Base-by-base conservation (phyloP, 768 basidiomycete species). In the Lentinula edodes region DNA sequence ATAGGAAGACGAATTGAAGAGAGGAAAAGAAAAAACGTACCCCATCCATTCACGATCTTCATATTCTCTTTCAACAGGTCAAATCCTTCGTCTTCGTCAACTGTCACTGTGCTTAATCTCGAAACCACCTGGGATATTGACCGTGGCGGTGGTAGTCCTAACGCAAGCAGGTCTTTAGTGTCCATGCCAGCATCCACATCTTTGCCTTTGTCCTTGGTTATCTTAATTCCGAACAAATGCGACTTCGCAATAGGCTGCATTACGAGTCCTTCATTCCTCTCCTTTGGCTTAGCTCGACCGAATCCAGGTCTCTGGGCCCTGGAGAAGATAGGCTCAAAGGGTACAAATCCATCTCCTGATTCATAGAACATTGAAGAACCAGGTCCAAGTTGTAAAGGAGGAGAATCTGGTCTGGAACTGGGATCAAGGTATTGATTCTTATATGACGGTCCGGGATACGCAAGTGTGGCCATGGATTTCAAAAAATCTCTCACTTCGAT, bases 1-100 rank as follows among this genome's bases (percentile, higher is more conserved):
- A 28, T 5, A 34, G 6, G 20, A 46, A 41, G 4, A 61, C 52
- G 41, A 52, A 50, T 2, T 23, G 10, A 42, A 39, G 23, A 56
- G 16, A 51, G 16, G 15, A 62, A 56, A 39, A n/a, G n/a, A 63
- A 52, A 53, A 34, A 46, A 78, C 81, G 48, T 67, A 89, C 89
- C 70, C 86, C 87, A 87, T 34, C 87, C 89, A 69, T 83, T 78
- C 0, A 89, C 80, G 38, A 88, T 66, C 8, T 78, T 72, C 76
- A 90, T 80, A 68, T 83, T 82, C 54, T 78, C 76, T 38, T 67
- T 68, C n/a, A 77, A 72, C 6, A 83, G 62, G 52, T 83, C 80
- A 3, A 71, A 71, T 23, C 81, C 79, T 39, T 77, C 72, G 52
- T 80, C 53, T 43, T 76, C 72, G 51, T 70, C 66, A 50, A 73